Evolutionary conservation across 2,329 filamentous ascomycete genomes (phyloP), one percentile per base, ranked within the genome.

Genomic region (Rachicladosporium sp.): DNA sequence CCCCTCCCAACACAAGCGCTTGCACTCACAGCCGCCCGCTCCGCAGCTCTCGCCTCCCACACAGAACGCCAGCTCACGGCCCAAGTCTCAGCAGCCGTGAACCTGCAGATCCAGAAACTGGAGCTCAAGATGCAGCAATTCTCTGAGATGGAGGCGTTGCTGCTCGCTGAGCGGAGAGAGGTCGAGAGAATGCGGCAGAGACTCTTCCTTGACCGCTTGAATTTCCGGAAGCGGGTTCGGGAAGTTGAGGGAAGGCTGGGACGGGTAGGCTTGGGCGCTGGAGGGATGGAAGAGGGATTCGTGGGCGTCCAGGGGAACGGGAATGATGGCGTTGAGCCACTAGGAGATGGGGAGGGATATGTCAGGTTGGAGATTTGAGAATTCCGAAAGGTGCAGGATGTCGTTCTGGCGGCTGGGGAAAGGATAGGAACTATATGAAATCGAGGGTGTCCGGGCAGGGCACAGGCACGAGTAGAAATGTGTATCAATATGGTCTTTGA

Each of bases 1-100:
- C 54, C 59, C 34, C 50, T 59, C 10, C 77, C 86, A 4, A 88
- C 80, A 23, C 80, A 94, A 41, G 86, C 88, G 2, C 73, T 98
- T 36, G 87, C 85, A 11, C 76, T 88, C 6, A 82, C 89, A 46
- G 88, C 88, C 9, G 87, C 85, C 2, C 83, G 91, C 44, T 77
- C 88, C 2, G 82, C 83, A 5, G 91, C 82, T 3, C 77, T 98
- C 29, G 88, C 89, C 21, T 95, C 89, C 3, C 87, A 96, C 52
- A 89, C 96, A 61, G 91, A 98, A 62, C 83, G 93, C 42, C 87
- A 95, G 63, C 91, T 96, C 76, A 93, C 88, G 12, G 82, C 87
- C 10, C 76, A 96, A 35, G 85, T 98, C 7, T 89, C 87, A 2
- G 82, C 87, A 4, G 86, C 87, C 0, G 85, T 94, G 38, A 98